Base-by-base conservation (phyloP, 2,329 filamentous ascomycete species). In the Chalaropsis thielavioides region DNA sequence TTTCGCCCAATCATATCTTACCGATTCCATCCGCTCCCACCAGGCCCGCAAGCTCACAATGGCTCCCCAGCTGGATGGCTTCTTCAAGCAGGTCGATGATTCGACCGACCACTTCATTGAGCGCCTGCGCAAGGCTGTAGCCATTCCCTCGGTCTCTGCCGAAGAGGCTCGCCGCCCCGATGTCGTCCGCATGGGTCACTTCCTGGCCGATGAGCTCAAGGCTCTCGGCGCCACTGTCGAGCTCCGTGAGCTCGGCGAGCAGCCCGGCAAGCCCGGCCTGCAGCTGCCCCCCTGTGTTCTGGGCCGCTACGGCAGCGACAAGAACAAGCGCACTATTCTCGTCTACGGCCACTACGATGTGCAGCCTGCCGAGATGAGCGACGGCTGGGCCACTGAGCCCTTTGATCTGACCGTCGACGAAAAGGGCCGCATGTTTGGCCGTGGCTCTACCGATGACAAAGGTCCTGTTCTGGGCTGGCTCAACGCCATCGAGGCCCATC, bases 321-420 rank as follows among this genome's bases (percentile, higher is more conserved):
- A 88, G 76, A 90, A 83, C 75, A 99, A 97, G 84, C 85, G 89
- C 67, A 97, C 92, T 43, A 94, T 99, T 70, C 82, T 99, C 68
- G 90, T 99, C 59, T 99, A 99, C 73, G 94, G 94, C 60, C 94
- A 99, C 80, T 99, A 99, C 79, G 94, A 99, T 74, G 94, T 99
- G 43, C 94, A 99, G 78, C 94, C 94, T 31, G 94, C 94, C 41
- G 83, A 92, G 73, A 89, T 89, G 79, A 89, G 88, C 70, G 94
- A 99, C 71, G 94, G 94, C 69, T 99, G 94, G 94, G 86, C 87
- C 64, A 96, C 92, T 2, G 89, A 97, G 75, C 94, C 94, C 5
- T 99, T 97, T 75, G 85, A 89, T 68, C 82, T 99, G 69, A 88
- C 83, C 35, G 83, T 97, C 66, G 92, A 95, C 73, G 86, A 91